These are phyloP conservation scores for Podospora australis DNA, from an alignment of 495 filamentous ascomycete genomes.

Conservation along the genomic window DNA sequence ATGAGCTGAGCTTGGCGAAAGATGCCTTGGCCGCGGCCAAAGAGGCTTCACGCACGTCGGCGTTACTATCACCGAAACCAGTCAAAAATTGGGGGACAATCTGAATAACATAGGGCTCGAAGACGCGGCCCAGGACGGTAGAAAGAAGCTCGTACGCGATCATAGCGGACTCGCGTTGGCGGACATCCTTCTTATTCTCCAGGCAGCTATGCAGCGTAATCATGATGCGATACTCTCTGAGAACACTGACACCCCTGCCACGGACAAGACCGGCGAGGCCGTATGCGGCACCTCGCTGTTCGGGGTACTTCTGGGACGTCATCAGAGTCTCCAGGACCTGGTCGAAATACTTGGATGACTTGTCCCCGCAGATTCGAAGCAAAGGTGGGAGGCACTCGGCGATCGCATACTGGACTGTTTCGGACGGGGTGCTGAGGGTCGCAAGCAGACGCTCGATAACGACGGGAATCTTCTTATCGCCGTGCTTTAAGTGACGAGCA, in stretches of 20 bases:
- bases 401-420: constrained; percentile 92
- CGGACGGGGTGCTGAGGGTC: constrained; percentile 90
- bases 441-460: constrained; percentile 78
- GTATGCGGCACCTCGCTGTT: constrained; percentile 87
- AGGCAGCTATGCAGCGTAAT: constrained; percentile 65
- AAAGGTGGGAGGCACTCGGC: constrained; percentile 89
- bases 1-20: constrained; percentile 88
- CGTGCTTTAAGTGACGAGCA: constrained; percentile 74
- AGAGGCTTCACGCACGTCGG: constrained; percentile 87
- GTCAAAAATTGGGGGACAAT: constrained; percentile 85
- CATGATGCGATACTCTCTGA: constrained; percentile 83
- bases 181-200: constrained; percentile 87
- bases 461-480: constrained; percentile 75
- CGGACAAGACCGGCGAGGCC: constrained; percentile 85
- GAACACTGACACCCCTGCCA: constrained; percentile 73
- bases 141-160: constrained; percentile 88
- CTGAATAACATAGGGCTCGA: constrained; percentile 94
- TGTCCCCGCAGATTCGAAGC: constrained; percentile 69
- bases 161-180: constrained; percentile 81
- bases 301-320: constrained; percentile 80
- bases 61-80: constrained; percentile 81
- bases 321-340: constrained; percentile 72
- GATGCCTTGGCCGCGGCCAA: constrained; percentile 90
- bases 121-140: constrained; percentile 73
- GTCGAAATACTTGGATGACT: constrained; percentile 71